Percentiles rank a stretch among this genome's conserved stretches.
Evolutionary conservation across 192 early-diverging fungal genomes (phyloP).

Genomic region (Chytriomyces hyalinus): DNA sequence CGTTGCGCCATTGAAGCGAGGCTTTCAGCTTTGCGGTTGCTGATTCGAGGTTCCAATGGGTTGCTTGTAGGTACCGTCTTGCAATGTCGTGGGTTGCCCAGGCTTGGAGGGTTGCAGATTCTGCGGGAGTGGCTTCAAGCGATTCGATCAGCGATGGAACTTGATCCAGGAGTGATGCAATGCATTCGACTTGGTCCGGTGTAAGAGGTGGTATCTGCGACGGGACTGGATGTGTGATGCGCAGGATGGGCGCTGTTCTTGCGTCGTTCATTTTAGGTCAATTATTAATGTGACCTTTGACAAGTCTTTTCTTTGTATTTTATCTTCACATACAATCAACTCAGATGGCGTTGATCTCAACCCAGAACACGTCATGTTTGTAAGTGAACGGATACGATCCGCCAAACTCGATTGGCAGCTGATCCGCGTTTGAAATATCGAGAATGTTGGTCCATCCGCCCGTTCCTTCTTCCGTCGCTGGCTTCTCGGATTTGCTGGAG

Average conservation of each 20-base stretch:
- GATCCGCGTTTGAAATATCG: conserved; percentile 56
- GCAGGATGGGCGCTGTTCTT: neutral
- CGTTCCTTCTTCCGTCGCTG: conserved; percentile 14
- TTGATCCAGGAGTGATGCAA: neutral
- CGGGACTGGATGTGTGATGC: neutral
- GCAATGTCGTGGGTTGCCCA: neutral
- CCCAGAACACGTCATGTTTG: conserved; percentile 53
- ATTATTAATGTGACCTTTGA: neutral
- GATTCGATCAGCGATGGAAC: conserved; percentile 13
- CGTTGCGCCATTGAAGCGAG: conserved; percentile 36
- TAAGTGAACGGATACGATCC: conserved; percentile 74
- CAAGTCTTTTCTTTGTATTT: no score
- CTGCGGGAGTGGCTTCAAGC: neutral
- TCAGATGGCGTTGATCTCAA: neutral
- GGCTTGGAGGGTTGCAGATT: neutral
- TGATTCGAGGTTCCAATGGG: conserved; percentile 60
- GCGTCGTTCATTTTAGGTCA: neutral
- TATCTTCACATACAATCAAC: neutral
- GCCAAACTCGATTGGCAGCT: conserved; percentile 75
- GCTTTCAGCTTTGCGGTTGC: conserved; percentile 8
- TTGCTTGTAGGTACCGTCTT: conserved; percentile 68
- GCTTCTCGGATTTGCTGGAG: neutral
- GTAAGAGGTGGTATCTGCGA: neutral
- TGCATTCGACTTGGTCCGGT: neutral
- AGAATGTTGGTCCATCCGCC: conserved; percentile 58